Evolutionary conservation across 768 basidiomycete species (phyloP).

Genomic region (Auricularia sp.): DNA sequence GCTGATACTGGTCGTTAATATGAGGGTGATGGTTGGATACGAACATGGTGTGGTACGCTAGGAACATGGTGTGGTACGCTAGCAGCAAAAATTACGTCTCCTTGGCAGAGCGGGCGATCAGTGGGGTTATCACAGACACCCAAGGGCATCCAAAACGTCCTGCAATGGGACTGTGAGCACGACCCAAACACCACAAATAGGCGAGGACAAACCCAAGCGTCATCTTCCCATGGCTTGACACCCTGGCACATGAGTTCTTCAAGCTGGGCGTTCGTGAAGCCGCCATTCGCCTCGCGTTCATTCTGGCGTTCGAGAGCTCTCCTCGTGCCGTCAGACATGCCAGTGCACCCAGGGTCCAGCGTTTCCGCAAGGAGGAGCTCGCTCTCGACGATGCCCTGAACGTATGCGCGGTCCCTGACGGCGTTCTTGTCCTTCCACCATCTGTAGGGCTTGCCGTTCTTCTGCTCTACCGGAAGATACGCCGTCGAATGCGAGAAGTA

Average conservation of each 20-base stretch:
- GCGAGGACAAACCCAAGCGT: slow-evolving; percentile 25
- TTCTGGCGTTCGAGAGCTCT: slow-evolving; percentile 1
- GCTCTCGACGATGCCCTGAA: neutral
- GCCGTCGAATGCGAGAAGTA: neutral
- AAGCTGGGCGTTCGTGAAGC: slow-evolving; percentile 26
- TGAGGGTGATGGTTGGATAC: too few relatives aligned
- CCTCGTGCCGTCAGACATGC: neutral
- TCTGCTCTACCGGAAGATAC: neutral
- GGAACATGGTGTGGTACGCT: too few relatives aligned
- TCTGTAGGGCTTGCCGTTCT: neutral
- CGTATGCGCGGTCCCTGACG: neutral
- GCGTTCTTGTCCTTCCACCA: neutral
- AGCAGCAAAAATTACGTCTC: too few relatives aligned
- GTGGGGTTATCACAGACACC: too few relatives aligned
- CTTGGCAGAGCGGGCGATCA: too few relatives aligned
- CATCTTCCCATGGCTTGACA: slow-evolving; percentile 37
- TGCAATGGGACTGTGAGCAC: neutral
- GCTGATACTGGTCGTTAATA: too few relatives aligned
- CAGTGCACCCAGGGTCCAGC: neutral
- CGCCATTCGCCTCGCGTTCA: slow-evolving; percentile 17
- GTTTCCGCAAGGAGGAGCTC: neutral
- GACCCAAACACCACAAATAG: neutral
- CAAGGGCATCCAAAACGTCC: neutral
- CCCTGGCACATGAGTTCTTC: slow-evolving; percentile 28
- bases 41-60: too few relatives aligned